These are phyloP conservation scores for Cutaneotrichosporon cavernicola DNA, from an alignment of 1,284 basidiomycete species.

Conservation along the genomic window DNA sequence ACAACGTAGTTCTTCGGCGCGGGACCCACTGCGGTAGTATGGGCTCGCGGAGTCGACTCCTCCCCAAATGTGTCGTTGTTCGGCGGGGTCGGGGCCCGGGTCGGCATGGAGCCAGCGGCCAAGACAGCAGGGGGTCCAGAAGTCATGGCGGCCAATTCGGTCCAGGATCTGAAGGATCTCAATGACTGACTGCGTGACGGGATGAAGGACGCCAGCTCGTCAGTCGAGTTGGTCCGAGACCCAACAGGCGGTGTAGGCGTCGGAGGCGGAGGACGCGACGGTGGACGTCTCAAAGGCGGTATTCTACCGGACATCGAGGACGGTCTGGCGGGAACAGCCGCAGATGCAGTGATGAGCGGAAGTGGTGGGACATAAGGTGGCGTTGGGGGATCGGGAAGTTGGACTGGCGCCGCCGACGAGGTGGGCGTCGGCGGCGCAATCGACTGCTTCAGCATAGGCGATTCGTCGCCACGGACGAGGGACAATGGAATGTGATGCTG, in stretches of 20 bases:
- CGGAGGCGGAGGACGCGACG: slow-evolving; percentile 19
- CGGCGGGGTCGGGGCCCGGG: neutral
- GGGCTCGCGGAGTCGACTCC: slow-evolving; percentile 2
- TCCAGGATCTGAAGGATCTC: neutral
- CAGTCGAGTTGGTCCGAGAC: slow-evolving; percentile 3
- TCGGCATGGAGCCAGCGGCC: neutral
- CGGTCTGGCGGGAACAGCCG: neutral
- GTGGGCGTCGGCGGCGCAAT: neutral
- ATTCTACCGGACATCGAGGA: slow-evolving; percentile 9
- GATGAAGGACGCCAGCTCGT: neutral
- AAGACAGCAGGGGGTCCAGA: neutral
- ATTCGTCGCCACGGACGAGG: neutral
- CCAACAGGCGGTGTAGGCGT: slow-evolving; percentile 15
- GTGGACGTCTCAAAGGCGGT: slow-evolving; percentile 19
- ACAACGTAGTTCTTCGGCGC: neutral
- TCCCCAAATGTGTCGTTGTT: slow-evolving; percentile 15
- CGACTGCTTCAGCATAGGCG: neutral
- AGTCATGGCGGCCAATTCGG: neutral
- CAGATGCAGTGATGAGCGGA: neutral
- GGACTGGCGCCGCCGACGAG: neutral
- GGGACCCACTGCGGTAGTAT: neutral
- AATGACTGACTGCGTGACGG: slow-evolving; percentile 1
- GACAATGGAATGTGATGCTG: neutral
- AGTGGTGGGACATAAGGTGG: neutral
- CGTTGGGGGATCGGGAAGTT: neutral